These are phyloP conservation scores for Cicer cuneatum DNA, from an alignment of 306 rosid species.

Conservation along the genomic window DNA sequence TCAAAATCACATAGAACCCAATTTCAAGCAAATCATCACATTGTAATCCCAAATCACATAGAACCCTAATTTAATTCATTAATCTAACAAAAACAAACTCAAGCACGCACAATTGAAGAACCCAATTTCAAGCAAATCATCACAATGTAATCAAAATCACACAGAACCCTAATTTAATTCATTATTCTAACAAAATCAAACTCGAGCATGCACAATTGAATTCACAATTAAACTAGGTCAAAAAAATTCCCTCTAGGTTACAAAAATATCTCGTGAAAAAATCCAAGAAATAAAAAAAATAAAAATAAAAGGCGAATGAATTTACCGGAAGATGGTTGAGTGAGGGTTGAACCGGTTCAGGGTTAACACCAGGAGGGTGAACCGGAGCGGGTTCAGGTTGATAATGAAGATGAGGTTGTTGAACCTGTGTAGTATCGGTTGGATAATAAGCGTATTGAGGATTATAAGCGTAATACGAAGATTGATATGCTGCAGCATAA, in stretches of 20 bases:
- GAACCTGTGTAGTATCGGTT: background rate
- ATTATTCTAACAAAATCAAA: slow-evolving; percentile 7
- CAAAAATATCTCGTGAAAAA: background rate
- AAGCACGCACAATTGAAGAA: slow-evolving; percentile 2
- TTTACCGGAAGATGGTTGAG: slow-evolving; percentile 39
- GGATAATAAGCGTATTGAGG: slow-evolving; percentile 47
- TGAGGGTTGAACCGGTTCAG: slow-evolving; percentile 14
- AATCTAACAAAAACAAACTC: slow-evolving; percentile 10
- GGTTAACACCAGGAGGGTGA: slow-evolving; percentile 58
- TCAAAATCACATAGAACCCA: no score
- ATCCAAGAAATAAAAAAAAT: background rate
- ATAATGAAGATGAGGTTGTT: slow-evolving; percentile 30
- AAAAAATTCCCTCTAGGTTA: background rate
- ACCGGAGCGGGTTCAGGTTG: slow-evolving; percentile 48
- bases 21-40: slow-evolving; percentile 6
- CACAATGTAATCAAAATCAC: background rate
- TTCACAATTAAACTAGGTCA: slow-evolving; percentile 21
- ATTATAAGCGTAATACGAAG: slow-evolving; percentile 46
- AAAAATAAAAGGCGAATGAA: background rate
- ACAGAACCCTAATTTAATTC: background rate
- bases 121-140: slow-evolving; percentile 20
- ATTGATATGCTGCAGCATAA: slow-evolving; percentile 37
- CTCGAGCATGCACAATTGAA: slow-evolving; percentile 22
- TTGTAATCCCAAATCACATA: background rate
- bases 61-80: background rate